Conservation (phyloP, 176 grass and related monocot genomes). For the Raddia distichophylla region DNA sequence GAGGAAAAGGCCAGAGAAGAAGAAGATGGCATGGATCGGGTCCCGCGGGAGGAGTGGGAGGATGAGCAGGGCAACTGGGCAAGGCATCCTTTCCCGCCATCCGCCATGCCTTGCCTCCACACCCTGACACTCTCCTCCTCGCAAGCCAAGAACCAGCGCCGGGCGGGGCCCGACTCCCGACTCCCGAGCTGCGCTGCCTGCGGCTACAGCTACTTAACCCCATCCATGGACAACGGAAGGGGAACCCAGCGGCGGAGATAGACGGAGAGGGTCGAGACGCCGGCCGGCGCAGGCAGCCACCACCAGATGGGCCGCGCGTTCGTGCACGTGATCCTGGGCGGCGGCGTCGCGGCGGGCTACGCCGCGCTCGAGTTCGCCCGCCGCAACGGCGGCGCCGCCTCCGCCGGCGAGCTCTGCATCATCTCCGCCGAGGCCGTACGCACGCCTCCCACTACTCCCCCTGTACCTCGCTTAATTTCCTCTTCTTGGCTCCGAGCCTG, state of each 20-base stretch:
- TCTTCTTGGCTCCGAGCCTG: neutral
- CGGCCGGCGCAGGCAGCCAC: neutral
- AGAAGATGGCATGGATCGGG: constrained; percentile 34
- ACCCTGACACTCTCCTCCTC: neutral
- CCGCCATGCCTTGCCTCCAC: neutral
- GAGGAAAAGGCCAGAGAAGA: constrained; percentile 6
- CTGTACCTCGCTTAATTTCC: neutral
- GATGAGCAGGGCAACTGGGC: constrained; percentile 12
- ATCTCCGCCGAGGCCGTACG: constrained; percentile 84
- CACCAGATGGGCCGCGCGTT: constrained; percentile 73
- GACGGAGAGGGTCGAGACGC: neutral
- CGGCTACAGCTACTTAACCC: constrained; percentile 21
- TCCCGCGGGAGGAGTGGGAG: constrained; percentile 2
- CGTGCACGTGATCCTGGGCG: constrained; percentile 82
- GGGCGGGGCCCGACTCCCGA: neutral
- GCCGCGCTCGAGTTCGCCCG: constrained; percentile 83
- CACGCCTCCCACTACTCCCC: neutral
- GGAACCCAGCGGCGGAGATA: neutral
- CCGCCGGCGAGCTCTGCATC: constrained; percentile 78
- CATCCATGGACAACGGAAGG: neutral
- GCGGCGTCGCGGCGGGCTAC: constrained; percentile 91
- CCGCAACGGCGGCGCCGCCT: constrained; percentile 26
- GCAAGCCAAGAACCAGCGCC: constrained; percentile 52
- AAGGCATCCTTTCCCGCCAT: constrained; percentile 38
- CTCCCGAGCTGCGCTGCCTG: neutral